phyloP scores from a whole-genome alignment of 257 asterid genomes.

The Capsicum pubescens region DNA sequence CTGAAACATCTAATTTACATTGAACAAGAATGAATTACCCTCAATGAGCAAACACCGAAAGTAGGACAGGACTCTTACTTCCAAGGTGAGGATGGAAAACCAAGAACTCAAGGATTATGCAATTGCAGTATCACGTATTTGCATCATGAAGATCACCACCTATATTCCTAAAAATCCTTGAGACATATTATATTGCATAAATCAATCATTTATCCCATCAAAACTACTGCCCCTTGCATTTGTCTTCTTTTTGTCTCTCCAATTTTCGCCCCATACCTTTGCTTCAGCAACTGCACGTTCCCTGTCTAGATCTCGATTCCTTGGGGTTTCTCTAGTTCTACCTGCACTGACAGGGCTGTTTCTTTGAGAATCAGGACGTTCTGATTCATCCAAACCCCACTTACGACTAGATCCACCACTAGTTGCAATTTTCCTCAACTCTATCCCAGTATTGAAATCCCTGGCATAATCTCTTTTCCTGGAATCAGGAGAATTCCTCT shows the following conservation, averaged over 20 bases:
- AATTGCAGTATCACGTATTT: constrained; percentile 6
- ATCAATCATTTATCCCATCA: constrained; percentile 58
- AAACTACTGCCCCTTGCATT: constrained; percentile 61
- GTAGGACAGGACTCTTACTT: constrained; percentile 36
- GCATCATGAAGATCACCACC: constrained; percentile 9
- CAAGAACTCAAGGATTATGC: constrained; percentile 24
- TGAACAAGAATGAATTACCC: constrained; percentile 39
- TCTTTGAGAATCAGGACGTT: constrained; percentile 56
- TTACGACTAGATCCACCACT: constrained; percentile 67
- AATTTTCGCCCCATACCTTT: constrained; percentile 90
- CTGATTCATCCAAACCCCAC: constrained; percentile 71
- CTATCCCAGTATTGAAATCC: constrained; percentile 50
- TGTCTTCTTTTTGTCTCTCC: constrained; percentile 66
- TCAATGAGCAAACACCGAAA: constrained; percentile 29
- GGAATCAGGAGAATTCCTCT: constrained; percentile 73
- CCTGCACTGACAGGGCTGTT: constrained; percentile 76
- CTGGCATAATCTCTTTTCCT: constrained; percentile 59
- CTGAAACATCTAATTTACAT: constrained; percentile 39
- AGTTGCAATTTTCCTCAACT: constrained; percentile 63
- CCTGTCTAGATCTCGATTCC: constrained; percentile 72
- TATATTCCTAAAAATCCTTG: constrained; percentile 15
- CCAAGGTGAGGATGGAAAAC: not conserved
- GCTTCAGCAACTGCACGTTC: constrained; percentile 95
- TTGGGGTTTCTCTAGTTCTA: constrained; percentile 60
- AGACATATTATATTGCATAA: not conserved